These are phyloP conservation scores for Hypoxylon lienhwacheense DNA, from an alignment of 495 filamentous ascomycete genomes.

Conservation along the genomic window DNA sequence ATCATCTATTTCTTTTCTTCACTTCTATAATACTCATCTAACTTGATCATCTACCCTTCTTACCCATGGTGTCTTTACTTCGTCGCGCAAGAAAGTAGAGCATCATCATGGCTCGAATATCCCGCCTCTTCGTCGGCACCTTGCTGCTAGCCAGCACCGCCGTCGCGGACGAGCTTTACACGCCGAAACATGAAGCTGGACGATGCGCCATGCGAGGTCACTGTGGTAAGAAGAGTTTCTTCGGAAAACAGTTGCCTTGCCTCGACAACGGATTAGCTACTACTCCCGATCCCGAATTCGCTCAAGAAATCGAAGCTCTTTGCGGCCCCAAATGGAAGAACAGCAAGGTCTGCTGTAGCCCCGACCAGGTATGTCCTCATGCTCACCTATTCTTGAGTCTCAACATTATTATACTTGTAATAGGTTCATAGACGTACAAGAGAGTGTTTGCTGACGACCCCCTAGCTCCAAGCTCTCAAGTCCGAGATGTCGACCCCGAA, in stretches of 20 bases:
- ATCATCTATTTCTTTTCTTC: too few relatives aligned
- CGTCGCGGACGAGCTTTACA: conserved; percentile 43
- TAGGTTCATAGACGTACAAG: neutral
- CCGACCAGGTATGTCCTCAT: conserved; percentile 66
- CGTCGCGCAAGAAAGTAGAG: conserved; percentile 19
- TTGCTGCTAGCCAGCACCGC: conserved; percentile 43
- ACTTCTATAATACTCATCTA: too few relatives aligned
- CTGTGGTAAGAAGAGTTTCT: conserved; percentile 86
- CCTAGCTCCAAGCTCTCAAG: conserved; percentile 72
- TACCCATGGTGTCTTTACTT: conserved; percentile 23
- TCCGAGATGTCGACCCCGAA: conserved; percentile 85
- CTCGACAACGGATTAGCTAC: conserved; percentile 87
- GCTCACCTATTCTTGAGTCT: conserved; percentile 1
- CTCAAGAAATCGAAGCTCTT: conserved; percentile 76
- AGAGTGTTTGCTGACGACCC: conserved; percentile 28
- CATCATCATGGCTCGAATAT: conserved; percentile 36
- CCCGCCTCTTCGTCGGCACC: conserved; percentile 41
- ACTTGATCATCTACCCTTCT: neutral
- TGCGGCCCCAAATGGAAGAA: conserved; percentile 85
- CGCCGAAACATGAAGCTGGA: conserved; percentile 78
- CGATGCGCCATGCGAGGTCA: conserved; percentile 89
- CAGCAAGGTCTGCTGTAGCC: conserved; percentile 79
- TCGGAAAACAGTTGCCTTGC: conserved; percentile 84
- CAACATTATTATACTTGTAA: neutral
- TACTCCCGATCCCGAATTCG: conserved; percentile 66